A percentile compares a stretch with the other conserved stretches of the same genome.
phyloP scores from a whole-genome alignment of 306 rosid species.

The Senna siamea region DNA sequence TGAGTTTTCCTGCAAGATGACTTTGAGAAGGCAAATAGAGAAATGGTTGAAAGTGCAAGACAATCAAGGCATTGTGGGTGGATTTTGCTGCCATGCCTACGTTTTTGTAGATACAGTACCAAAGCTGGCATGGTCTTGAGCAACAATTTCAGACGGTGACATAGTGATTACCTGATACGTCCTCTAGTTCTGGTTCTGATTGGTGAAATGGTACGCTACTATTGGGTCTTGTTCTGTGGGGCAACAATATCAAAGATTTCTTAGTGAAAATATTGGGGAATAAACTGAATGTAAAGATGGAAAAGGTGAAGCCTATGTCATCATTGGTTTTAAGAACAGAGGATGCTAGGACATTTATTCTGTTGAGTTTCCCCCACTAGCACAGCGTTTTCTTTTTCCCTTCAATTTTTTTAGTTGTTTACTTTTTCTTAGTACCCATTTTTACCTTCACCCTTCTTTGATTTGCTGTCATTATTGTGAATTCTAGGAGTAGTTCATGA shows the following conservation, averaged over 20 bases:
- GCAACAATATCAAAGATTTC: slow-evolving; percentile 59
- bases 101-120: slow-evolving; percentile 56
- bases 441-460: slow-evolving; percentile 49
- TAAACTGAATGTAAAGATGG: slow-evolving; percentile 59
- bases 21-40: slow-evolving; percentile 56
- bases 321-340: slow-evolving; percentile 59
- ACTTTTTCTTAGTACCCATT: slow-evolving; percentile 68
- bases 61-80: slow-evolving; percentile 39
- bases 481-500: slow-evolving; percentile 79
- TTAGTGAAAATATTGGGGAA: slow-evolving; percentile 59
- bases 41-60: slow-evolving; percentile 50
- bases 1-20: slow-evolving; percentile 49
- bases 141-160: slow-evolving; percentile 66
- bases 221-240: slow-evolving; percentile 67
- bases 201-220: slow-evolving; percentile 63
- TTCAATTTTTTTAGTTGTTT: slow-evolving; percentile 51
- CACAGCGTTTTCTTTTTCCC: slow-evolving; percentile 52
- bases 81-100: slow-evolving; percentile 51
- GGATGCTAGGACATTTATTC: slow-evolving; percentile 59
- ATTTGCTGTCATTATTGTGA: slow-evolving; percentile 59
- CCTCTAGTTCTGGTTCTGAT: slow-evolving; percentile 54
- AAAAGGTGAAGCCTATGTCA: slow-evolving; percentile 47
- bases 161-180: slow-evolving; percentile 53
- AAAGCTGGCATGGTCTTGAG: slow-evolving; percentile 52
- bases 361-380: slow-evolving; percentile 64